These are phyloP conservation scores for Acanthamoeba divionensis DNA, from an alignment of 208 protist genomes.

Conservation along the genomic window DNA sequence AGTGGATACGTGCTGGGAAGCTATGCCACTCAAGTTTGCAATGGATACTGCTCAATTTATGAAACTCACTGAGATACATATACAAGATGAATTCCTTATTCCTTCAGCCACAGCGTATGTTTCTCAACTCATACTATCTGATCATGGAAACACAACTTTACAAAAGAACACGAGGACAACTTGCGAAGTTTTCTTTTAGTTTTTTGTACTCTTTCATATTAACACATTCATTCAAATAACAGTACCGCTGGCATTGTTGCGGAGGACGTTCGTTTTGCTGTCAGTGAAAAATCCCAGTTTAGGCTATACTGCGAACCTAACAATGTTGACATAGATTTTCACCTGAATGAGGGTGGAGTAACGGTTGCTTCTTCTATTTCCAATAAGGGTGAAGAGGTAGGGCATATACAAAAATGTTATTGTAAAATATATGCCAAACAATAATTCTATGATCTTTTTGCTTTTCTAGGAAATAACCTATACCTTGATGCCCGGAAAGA, in stretches of 20 bases:
- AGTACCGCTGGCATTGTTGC: background rate
- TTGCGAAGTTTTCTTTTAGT: too few species aligned
- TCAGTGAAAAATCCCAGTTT: background rate
- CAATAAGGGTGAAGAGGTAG: conserved; percentile 17
- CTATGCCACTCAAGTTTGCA: too few species aligned
- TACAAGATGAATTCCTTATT: conserved; percentile 1
- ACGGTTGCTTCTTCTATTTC: background rate
- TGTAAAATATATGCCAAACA: background rate
- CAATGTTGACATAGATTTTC: conserved; percentile 41
- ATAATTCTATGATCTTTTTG: background rate
- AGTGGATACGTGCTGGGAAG: too few species aligned
- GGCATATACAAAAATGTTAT: background rate
- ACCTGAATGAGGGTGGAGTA: background rate
- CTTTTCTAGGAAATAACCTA: conserved; percentile 6
- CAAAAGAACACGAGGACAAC: too few species aligned
- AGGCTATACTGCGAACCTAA: conserved; percentile 17
- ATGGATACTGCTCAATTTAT: too few species aligned
- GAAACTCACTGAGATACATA: conserved; percentile 3
- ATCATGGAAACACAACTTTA: too few species aligned
- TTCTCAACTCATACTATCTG: too few species aligned
- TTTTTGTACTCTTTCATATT: background rate
- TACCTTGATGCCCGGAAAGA: background rate
- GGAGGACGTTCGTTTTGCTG: background rate
- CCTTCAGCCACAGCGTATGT: background rate
- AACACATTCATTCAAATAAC: background rate